These are phyloP conservation scores for Amniculicola lignicola DNA, from an alignment of 495 filamentous ascomycete genomes.

Conservation along the genomic window DNA sequence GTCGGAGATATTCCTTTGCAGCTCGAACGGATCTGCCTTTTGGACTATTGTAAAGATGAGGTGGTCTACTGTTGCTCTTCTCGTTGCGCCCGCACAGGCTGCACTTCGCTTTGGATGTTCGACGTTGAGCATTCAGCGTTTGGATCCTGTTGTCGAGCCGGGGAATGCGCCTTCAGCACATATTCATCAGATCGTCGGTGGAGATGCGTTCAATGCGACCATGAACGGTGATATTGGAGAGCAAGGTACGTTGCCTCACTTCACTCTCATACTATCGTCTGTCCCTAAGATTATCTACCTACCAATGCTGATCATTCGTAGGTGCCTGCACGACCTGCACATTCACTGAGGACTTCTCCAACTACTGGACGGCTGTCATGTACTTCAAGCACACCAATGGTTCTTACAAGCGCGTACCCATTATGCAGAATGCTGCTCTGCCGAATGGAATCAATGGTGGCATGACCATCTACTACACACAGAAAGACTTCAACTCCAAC, in stretches of 20 bases:
- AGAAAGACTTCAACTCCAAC: constrained; percentile 45
- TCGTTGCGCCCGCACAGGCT: too few relatives aligned
- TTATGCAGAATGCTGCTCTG: constrained; percentile 46
- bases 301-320: too few relatives aligned
- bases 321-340: constrained; percentile 45
- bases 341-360: constrained; percentile 28
- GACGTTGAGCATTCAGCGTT: constrained; percentile 46
- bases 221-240: constrained; percentile 49
- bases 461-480: constrained; percentile 51
- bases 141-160: constrained; percentile 48
- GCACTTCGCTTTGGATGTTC: constrained; percentile 50
- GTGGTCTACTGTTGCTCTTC: too few relatives aligned
- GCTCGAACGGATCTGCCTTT: too few relatives aligned
- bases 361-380: constrained; percentile 46
- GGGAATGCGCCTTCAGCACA: constrained; percentile 44
- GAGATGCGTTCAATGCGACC: constrained; percentile 50
- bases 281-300: too few relatives aligned
- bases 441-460: constrained; percentile 49
- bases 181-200: constrained; percentile 51
- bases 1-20: too few relatives aligned
- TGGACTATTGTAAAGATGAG: too few relatives aligned
- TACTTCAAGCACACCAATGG: constrained; percentile 53
- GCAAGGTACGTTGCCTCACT: too few relatives aligned
- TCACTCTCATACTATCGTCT: too few relatives aligned
- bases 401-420: constrained; percentile 47